phyloP scores from a whole-genome alignment of 192 early-diverging fungal species.

The Gonapodya prolifera region DNA sequence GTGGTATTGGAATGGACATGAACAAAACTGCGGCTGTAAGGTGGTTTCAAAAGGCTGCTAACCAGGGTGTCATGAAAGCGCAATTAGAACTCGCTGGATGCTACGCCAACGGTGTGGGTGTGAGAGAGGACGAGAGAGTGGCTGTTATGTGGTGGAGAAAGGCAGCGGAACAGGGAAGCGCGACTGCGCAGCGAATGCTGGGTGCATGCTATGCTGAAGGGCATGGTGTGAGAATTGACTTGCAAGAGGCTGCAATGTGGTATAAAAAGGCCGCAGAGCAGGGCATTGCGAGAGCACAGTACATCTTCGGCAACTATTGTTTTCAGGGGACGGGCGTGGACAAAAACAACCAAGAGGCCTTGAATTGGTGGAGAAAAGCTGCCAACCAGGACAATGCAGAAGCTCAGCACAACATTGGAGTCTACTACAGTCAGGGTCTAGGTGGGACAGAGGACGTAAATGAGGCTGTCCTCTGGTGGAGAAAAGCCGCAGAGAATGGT shows the following conservation, averaged over 20 bases:
- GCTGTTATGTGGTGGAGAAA: background rate
- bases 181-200: slow-evolving; percentile 7
- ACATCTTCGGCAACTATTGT: too few relatives aligned
- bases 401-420: background rate
- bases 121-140: background rate
- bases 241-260: background rate
- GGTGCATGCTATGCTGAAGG: slow-evolving; percentile 39
- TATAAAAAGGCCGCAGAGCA: background rate
- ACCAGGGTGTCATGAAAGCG: slow-evolving; percentile 31
- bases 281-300: too few relatives aligned
- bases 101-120: background rate
- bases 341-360: background rate
- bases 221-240: slow-evolving; percentile 12
- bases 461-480: background rate
- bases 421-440: background rate
- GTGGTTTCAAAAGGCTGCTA: slow-evolving; percentile 29
- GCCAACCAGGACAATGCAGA: background rate
- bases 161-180: background rate
- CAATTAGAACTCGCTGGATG: slow-evolving; percentile 18
- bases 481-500: background rate
- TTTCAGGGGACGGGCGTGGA: background rate
- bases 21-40: slow-evolving; percentile 24
- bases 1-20: slow-evolving; percentile 29
- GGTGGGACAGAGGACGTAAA: background rate
- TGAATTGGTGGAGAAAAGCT: background rate